Conservation (phyloP, 202 grass and related monocot genomes). For the Dendrocalamus latiflorus region DNA sequence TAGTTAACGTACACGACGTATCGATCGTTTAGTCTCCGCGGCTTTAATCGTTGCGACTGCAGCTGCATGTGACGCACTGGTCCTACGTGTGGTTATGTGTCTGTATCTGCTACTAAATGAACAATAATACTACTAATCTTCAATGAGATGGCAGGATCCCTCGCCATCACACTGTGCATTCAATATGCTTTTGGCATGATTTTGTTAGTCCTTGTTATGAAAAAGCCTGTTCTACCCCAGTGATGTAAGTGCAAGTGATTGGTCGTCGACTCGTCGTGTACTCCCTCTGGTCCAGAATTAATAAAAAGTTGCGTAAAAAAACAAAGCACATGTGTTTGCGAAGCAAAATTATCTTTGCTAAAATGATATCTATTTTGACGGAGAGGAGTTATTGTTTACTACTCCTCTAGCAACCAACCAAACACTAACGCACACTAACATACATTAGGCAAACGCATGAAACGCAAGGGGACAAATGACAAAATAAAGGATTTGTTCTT, state of each 20-base stretch:
- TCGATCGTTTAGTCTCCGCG: not conserved
- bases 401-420: not conserved
- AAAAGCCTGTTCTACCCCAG: not conserved
- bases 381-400: too few relatives aligned
- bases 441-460: not conserved
- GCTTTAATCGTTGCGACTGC: not conserved
- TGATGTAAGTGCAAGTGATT: not conserved
- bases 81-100: slow-evolving; percentile 26
- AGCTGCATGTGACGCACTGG: slow-evolving; percentile 32
- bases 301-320: not conserved
- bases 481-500: too few relatives aligned
- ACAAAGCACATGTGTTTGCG: too few relatives aligned
- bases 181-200: not conserved
- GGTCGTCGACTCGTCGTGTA: not conserved
- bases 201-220: not conserved
- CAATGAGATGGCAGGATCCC: not conserved
- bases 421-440: not conserved
- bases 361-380: too few relatives aligned
- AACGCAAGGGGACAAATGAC: slow-evolving; percentile 4
- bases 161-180: not conserved
- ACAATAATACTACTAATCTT: not conserved
- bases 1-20: not conserved
- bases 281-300: not conserved
- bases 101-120: slow-evolving; percentile 26
- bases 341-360: not conserved